These are phyloP conservation scores for Dendrostoma leiphaemia DNA, from an alignment of 2,329 filamentous ascomycete genomes.

Conservation along the genomic window DNA sequence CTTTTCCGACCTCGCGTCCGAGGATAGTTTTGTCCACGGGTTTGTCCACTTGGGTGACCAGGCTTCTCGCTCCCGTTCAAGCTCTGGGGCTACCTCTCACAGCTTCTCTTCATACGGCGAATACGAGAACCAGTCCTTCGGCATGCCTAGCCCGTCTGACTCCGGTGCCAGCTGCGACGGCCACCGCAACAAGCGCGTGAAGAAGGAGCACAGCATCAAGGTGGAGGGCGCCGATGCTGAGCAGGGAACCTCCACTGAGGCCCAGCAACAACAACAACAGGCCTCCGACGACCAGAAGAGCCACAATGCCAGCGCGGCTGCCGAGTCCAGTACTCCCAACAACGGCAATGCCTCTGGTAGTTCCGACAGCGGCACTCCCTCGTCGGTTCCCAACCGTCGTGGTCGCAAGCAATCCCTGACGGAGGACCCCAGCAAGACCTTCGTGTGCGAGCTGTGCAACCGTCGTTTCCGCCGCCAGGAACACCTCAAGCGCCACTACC, in stretches of 20 bases:
- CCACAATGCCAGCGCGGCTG: slow-evolving; percentile 28
- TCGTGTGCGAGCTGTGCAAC: slow-evolving; percentile 93
- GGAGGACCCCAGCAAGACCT: slow-evolving; percentile 97
- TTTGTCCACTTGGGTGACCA: slow-evolving; percentile 66
- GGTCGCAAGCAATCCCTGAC: slow-evolving; percentile 98
- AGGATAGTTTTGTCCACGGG: slow-evolving; percentile 78
- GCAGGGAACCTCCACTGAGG: slow-evolving; percentile 23
- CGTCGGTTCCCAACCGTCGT: slow-evolving; percentile 73
- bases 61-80: slow-evolving; percentile 68
- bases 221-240: slow-evolving; percentile 42
- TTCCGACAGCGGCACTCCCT: slow-evolving; percentile 37
- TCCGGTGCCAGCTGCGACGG: slow-evolving; percentile 48
- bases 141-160: slow-evolving; percentile 64
- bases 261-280: slow-evolving; percentile 37
- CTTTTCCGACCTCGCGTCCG: slow-evolving; percentile 85
- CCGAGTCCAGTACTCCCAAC: slow-evolving; percentile 28
- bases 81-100: slow-evolving; percentile 63
- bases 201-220: slow-evolving; percentile 47
- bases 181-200: slow-evolving; percentile 58
- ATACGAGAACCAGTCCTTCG: slow-evolving; percentile 58
- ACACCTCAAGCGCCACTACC: slow-evolving; percentile 97
- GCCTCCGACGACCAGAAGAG: slow-evolving; percentile 22
- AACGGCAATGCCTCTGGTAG: slow-evolving; percentile 35
- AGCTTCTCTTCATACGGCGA: slow-evolving; percentile 48
- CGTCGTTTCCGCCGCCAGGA: slow-evolving; percentile 97